Conservation (phyloP, 2,329 filamentous ascomycete genomes). For the Pseudogymnoascus sp. region DNA sequence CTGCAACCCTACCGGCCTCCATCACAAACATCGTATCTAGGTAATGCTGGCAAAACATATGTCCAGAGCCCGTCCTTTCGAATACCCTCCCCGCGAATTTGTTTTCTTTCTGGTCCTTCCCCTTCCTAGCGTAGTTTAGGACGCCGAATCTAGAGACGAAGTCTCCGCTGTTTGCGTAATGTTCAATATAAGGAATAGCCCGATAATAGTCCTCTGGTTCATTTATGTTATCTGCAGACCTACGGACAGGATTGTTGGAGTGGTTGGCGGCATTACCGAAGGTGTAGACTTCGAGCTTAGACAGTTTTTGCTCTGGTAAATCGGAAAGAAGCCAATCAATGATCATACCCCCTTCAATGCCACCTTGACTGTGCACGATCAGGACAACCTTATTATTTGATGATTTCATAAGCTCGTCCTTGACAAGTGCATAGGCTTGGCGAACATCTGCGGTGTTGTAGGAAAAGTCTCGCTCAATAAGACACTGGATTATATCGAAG, state of each 20-base stretch:
- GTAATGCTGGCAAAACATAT: no score
- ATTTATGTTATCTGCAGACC: conserved; percentile 14
- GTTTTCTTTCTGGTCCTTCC: no score
- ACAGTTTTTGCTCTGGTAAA: conserved; percentile 55
- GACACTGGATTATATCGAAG: conserved; percentile 72
- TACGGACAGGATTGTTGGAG: conserved; percentile 66
- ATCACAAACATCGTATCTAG: no score
- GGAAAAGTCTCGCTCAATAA: conserved; percentile 67
- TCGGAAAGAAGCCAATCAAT: conserved; percentile 73
- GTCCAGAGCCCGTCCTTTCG: no score
- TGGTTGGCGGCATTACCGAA: conserved; percentile 76
- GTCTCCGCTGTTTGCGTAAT: conserved; percentile 69
- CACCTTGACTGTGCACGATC: conserved; percentile 71
- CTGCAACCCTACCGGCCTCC: no score
- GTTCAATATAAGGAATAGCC: conserved; percentile 66
- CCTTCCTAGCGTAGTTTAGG: conserved; percentile 38
- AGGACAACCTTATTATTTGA: conserved; percentile 57
- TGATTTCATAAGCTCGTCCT: conserved; percentile 48
- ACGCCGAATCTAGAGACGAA: conserved; percentile 71
- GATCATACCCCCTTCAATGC: conserved; percentile 64
- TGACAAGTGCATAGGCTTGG: conserved; percentile 42
- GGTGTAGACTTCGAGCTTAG: conserved; percentile 68
- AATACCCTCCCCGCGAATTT: no score
- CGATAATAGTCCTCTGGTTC: no score
- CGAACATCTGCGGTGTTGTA: conserved; percentile 65